Percentiles rank a stretch among this genome's conserved stretches.
phyloP scores from a whole-genome alignment of 176 grass and related monocot species.

The Poa pratensis region DNA sequence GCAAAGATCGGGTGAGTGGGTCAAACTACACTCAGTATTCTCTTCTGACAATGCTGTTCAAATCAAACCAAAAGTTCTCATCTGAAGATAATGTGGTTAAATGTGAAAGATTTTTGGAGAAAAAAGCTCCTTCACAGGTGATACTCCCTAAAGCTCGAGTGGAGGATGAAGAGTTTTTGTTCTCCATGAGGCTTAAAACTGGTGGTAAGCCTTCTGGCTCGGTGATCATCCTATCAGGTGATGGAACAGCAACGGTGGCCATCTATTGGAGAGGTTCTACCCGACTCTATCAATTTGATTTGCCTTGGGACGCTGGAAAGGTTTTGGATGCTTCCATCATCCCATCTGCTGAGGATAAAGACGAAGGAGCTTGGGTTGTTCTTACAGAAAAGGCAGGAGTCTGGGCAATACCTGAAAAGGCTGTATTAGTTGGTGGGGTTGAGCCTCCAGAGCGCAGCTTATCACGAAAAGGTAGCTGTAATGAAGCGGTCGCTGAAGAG shows the following conservation, averaged over 20 bases:
- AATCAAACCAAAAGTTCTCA: slow-evolving; percentile 54
- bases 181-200: slow-evolving; percentile 82
- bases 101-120: slow-evolving; percentile 89
- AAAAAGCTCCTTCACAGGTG: slow-evolving; percentile 88
- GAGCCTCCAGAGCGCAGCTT: slow-evolving; percentile 96
- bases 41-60: slow-evolving; percentile 93
- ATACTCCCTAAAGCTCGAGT: slow-evolving; percentile 96
- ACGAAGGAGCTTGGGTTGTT: slow-evolving; percentile 98
- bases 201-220: slow-evolving; percentile 97
- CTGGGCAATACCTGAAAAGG: slow-evolving; percentile 98
- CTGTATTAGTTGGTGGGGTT: slow-evolving; percentile 96
- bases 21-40: slow-evolving; percentile 96
- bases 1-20: slow-evolving; percentile 96
- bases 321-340: slow-evolving; percentile 92
- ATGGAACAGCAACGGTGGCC: slow-evolving; percentile 93
- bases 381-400: slow-evolving; percentile 93
- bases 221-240: slow-evolving; percentile 85
- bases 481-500: slow-evolving; percentile 83
- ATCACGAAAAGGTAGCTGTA: slow-evolving; percentile 94
- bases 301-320: slow-evolving; percentile 94
- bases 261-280: slow-evolving; percentile 92
- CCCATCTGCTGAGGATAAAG: slow-evolving; percentile 66
- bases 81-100: slow-evolving; percentile 54
- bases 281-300: slow-evolving; percentile 95
- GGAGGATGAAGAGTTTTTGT: slow-evolving; percentile 79